Evolutionary conservation across 768 basidiomycete species (phyloP).

Genomic region (Pleurotus sapidus): DNA sequence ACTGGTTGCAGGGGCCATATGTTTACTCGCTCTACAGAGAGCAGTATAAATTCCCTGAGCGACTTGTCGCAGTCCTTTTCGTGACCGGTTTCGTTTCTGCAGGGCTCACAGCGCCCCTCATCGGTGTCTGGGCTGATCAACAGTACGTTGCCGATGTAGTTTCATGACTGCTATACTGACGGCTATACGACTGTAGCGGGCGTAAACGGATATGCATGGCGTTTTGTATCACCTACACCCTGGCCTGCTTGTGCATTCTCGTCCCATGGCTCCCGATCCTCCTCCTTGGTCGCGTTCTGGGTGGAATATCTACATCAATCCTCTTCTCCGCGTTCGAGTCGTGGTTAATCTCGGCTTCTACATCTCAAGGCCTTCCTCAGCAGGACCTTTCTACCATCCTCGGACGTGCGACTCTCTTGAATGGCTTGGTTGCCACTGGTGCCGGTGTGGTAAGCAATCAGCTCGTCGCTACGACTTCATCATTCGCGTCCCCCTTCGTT

Average conservation of each 20-base stretch:
- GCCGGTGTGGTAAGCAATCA: slow-evolving; percentile 69
- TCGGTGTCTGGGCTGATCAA: slow-evolving; percentile 79
- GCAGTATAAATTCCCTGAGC: slow-evolving; percentile 61
- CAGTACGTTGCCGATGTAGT: slow-evolving; percentile 40
- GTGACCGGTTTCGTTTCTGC: slow-evolving; percentile 77
- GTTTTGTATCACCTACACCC: slow-evolving; percentile 67
- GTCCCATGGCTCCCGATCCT: slow-evolving; percentile 57
- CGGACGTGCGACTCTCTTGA: slow-evolving; percentile 70
- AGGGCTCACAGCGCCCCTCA: slow-evolving; percentile 63
- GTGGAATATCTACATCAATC: slow-evolving; percentile 73
- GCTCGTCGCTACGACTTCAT: slow-evolving; percentile 48
- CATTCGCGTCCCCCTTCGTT: slow-evolving; percentile 63
- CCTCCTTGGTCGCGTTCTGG: slow-evolving; percentile 60
- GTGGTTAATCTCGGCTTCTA: slow-evolving; percentile 69
- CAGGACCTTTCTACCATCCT: slow-evolving; percentile 65
- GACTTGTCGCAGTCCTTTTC: slow-evolving; percentile 66
- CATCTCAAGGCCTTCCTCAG: slow-evolving; percentile 45
- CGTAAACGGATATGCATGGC: slow-evolving; percentile 64
- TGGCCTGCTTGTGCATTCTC: slow-evolving; percentile 58
- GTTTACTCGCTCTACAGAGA: slow-evolving; percentile 73
- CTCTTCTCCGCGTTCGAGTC: slow-evolving; percentile 76
- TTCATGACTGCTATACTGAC: background rate
- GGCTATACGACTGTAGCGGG: slow-evolving; percentile 39
- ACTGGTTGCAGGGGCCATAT: slow-evolving; percentile 82
- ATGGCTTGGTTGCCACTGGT: slow-evolving; percentile 66